Conservation (phyloP, 371 early-diverging fungal genomes). For the Amoeboaphelidium protococcarum region DNA sequence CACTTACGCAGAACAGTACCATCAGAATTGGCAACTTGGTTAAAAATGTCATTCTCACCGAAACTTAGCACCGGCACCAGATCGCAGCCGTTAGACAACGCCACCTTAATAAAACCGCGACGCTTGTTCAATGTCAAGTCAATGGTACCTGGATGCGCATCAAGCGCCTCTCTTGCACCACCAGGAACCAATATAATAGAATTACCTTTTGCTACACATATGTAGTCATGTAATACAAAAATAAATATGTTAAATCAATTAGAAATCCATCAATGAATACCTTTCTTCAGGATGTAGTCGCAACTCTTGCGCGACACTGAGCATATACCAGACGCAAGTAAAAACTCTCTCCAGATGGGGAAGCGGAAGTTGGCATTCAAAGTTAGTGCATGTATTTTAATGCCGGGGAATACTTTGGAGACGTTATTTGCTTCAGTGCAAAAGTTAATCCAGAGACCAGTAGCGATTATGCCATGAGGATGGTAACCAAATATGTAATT, state of each 20-base stretch:
- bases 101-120: conserved; percentile 52
- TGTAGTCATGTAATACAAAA: no score
- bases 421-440: conserved; percentile 39
- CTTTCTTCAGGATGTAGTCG: conserved; percentile 38
- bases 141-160: conserved; percentile 10
- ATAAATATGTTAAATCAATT: no score
- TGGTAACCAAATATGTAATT: conserved; percentile 22
- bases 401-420: conserved; percentile 32
- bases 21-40: conserved; percentile 22
- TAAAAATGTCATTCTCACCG: conserved; percentile 58
- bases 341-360: conserved; percentile 44
- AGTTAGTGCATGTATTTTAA: conserved; percentile 24
- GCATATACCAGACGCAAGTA: conserved; percentile 36
- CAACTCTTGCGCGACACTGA: conserved; percentile 46
- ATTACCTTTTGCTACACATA: not conserved
- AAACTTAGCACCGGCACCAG: conserved; percentile 47
- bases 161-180: not conserved
- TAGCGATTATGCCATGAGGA: conserved; percentile 35
- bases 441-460: conserved; percentile 56
- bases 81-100: conserved; percentile 36
- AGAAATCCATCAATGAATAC: conserved; percentile 43
- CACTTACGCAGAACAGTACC: conserved; percentile 21
- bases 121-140: conserved; percentile 38
- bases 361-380: conserved; percentile 28
- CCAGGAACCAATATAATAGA: not conserved